Percentiles rank a stretch among this genome's conserved stretches.
Conservation (phyloP, 257 asterid genomes). For the Thymus quinquecostatus region DNA sequence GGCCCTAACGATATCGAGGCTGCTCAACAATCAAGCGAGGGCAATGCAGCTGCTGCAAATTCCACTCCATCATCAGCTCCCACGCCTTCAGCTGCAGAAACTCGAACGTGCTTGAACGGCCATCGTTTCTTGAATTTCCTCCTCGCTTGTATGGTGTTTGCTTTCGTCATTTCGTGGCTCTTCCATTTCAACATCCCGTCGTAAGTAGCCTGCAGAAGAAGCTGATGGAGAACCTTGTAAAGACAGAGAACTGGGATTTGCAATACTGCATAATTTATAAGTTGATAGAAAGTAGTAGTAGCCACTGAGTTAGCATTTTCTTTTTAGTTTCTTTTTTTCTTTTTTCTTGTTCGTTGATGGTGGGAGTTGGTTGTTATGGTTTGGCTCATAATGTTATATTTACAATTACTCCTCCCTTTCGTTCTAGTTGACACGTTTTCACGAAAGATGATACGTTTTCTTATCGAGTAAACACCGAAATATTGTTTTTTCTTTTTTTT, state of each 20-base stretch:
- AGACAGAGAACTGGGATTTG: constrained; percentile 18
- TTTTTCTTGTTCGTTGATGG: neutral
- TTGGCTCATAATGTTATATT: constrained; percentile 23
- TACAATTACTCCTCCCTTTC: neutral
- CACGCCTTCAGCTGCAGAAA: constrained; percentile 34
- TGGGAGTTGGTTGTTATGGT: constrained; percentile 4
- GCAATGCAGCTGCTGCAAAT: constrained; percentile 27
- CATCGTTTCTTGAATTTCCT: constrained; percentile 75
- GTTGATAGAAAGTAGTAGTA: constrained; percentile 18
- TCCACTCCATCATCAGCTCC: constrained; percentile 28
- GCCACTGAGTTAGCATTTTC: neutral
- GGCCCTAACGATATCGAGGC: constrained; percentile 60
- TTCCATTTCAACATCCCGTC: constrained; percentile 87
- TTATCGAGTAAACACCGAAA: too few species aligned
- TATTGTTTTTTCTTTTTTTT: too few species aligned
- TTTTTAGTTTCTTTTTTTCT: too few species aligned
- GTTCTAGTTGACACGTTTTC: too few species aligned
- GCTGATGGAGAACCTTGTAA: constrained; percentile 17
- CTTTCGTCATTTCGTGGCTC: constrained; percentile 91
- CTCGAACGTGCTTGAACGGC: constrained; percentile 65
- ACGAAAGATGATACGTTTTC: too few species aligned
- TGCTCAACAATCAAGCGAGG: constrained; percentile 48
- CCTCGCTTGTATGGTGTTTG: constrained; percentile 88
- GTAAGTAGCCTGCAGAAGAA: constrained; percentile 27
- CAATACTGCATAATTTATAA: constrained; percentile 12